Evolutionary conservation across 345 rosid genomes (phyloP).

Genomic region (Murraya paniculata): DNA sequence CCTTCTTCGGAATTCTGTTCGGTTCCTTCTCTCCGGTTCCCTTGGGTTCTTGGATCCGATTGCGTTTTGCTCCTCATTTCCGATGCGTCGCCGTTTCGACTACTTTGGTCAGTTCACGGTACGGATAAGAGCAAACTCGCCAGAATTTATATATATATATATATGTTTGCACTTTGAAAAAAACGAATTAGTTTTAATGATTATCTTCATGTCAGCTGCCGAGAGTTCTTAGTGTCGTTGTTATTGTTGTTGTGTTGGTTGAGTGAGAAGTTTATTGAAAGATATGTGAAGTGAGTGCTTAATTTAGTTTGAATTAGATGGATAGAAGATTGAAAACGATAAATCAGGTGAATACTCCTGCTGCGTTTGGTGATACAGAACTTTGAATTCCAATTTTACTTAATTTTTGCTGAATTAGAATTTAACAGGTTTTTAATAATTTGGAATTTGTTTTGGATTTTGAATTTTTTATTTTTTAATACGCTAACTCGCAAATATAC

Average conservation of each 20-base stretch:
- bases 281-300: background rate
- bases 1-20: constrained; percentile 11
- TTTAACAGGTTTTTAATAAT: background rate
- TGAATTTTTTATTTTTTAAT: no score
- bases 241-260: background rate
- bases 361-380: background rate
- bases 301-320: background rate
- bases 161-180: no score
- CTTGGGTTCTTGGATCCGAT: constrained; percentile 5
- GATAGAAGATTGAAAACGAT: background rate
- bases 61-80: background rate
- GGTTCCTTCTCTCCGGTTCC: background rate
- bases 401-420: background rate
- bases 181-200: background rate
- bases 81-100: background rate
- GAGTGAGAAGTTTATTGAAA: background rate
- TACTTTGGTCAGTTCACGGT: background rate
- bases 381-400: background rate
- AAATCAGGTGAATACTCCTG: background rate
- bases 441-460: background rate
- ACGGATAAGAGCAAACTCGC: background rate
- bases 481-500: no score
- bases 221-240: background rate
- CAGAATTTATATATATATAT: no score
- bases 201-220: background rate